A percentile compares a stretch with the other conserved stretches of the same genome.
Evolutionary conservation across 768 basidiomycete species (phyloP).

Genomic region (Tulasnella sp.): DNA sequence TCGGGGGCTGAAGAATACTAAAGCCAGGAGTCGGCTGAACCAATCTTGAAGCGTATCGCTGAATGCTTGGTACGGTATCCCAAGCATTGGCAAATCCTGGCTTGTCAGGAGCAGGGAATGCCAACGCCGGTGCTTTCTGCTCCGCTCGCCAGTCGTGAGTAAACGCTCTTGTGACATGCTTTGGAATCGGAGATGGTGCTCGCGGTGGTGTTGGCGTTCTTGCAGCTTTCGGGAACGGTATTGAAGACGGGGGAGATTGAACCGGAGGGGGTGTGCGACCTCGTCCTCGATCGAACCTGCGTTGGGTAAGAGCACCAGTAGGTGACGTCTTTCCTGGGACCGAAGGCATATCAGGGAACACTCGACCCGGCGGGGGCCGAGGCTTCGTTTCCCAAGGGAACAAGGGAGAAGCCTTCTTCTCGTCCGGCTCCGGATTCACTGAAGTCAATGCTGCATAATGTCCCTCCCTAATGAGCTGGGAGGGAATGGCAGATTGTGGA

Average conservation of each 20-base stretch:
- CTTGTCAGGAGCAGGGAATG: slow-evolving; percentile 22
- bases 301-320: slow-evolving; percentile 22
- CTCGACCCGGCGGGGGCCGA: slow-evolving; percentile 56
- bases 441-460: slow-evolving; percentile 56
- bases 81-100: slow-evolving; percentile 73
- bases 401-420: slow-evolving; percentile 59
- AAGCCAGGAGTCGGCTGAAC: slow-evolving; percentile 25
- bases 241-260: slow-evolving; percentile 12
- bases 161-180: not conserved
- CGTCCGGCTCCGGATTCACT: slow-evolving; percentile 51
- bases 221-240: not conserved
- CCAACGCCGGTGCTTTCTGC: slow-evolving; percentile 7
- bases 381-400: slow-evolving; percentile 95
- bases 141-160: slow-evolving; percentile 13
- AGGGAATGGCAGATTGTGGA: slow-evolving; percentile 54
- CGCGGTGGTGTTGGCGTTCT: not conserved
- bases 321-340: slow-evolving; percentile 37
- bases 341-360: slow-evolving; percentile 48
- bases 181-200: not conserved
- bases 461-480: slow-evolving; percentile 57
- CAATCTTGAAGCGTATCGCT: slow-evolving; percentile 59
- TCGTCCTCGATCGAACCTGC: not conserved
- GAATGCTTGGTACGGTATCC: slow-evolving; percentile 75
- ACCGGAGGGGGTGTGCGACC: slow-evolving; percentile 22
- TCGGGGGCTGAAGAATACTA: not conserved